Conservation (phyloP, 2,329 filamentous ascomycete species). For the Aspergillus sclerotialis region DNA sequence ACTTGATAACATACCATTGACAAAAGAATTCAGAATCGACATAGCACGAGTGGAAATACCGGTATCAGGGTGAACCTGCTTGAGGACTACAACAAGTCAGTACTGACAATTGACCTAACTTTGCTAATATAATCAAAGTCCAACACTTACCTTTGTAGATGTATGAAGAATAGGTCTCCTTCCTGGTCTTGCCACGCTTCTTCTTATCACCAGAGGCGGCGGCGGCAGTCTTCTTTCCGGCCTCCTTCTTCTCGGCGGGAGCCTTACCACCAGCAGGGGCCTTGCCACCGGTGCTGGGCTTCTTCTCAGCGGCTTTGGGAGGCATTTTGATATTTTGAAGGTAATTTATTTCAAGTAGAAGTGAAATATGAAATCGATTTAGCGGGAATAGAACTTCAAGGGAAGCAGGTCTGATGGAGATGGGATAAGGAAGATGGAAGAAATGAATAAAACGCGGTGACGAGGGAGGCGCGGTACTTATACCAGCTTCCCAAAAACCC, state of each 20-base stretch:
- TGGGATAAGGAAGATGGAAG: constrained; percentile 26
- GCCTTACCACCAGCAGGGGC: constrained; percentile 67
- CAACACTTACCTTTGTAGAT: constrained; percentile 91
- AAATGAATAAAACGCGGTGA: constrained; percentile 31
- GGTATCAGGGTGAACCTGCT: constrained; percentile 99
- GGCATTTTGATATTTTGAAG: constrained; percentile 64
- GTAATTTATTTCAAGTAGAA: constrained; percentile 18
- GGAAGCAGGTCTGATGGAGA: constrained; percentile 14
- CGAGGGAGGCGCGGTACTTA: constrained; percentile 40
- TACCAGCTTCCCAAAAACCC: constrained; percentile 34
- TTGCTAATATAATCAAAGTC: too few relatives aligned
- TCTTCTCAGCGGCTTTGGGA: constrained; percentile 98
- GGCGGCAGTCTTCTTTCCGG: constrained; percentile 90
- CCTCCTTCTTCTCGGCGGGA: constrained; percentile 98
- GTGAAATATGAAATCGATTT: constrained; percentile 14
- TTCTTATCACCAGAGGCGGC: constrained; percentile 96
- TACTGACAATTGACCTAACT: too few relatives aligned
- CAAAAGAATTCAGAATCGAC: constrained; percentile 99
- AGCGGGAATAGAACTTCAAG: constrained; percentile 32
- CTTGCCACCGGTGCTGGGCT: constrained; percentile 89
- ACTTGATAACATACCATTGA: constrained; percentile 69
- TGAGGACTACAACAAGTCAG: constrained; percentile 70
- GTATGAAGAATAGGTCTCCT: constrained; percentile 99
- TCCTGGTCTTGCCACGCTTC: constrained; percentile 99
- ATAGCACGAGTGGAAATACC: constrained; percentile 99